These are phyloP conservation scores for Aspergillus sp. DNA, from an alignment of 2,329 filamentous ascomycete genomes.

Conservation along the genomic window DNA sequence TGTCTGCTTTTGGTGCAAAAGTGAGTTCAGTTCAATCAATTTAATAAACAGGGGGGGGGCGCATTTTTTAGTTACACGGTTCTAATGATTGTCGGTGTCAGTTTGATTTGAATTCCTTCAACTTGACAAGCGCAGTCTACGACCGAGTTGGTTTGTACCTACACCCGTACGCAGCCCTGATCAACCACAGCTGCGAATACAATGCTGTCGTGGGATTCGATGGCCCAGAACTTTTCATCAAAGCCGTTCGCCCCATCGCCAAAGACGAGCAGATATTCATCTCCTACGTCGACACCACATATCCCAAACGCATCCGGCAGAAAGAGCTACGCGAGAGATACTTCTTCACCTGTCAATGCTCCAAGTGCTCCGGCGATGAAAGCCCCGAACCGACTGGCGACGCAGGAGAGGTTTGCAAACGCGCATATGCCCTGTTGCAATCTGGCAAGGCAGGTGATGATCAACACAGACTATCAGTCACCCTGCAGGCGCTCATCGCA, in stretches of 20 bases:
- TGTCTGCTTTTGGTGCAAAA: slow-evolving; percentile 47
- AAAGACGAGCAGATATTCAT: slow-evolving; percentile 60
- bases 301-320: slow-evolving; percentile 52
- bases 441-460: slow-evolving; percentile 15
- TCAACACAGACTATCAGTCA: slow-evolving; percentile 32
- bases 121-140: slow-evolving; percentile 55
- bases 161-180: slow-evolving; percentile 53
- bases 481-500: slow-evolving; percentile 43
- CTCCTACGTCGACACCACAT: slow-evolving; percentile 61
- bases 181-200: slow-evolving; percentile 64
- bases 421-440: slow-evolving; percentile 28
- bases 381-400: slow-evolving; percentile 5
- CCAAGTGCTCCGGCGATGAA: slow-evolving; percentile 43
- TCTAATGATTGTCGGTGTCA: slow-evolving; percentile 22
- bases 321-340: slow-evolving; percentile 55
- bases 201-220: slow-evolving; percentile 61
- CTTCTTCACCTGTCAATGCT: slow-evolving; percentile 60
- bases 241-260: slow-evolving; percentile 53
- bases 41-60: no score
- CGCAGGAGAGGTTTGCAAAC: slow-evolving; percentile 20
- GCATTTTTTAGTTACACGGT: background rate
- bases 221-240: slow-evolving; percentile 50
- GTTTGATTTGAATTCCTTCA: slow-evolving; percentile 60
- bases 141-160: slow-evolving; percentile 61
- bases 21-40: slow-evolving; percentile 28